These are phyloP conservation scores for Pavlovales sp. DNA, from an alignment of 208 protist genomes.

Conservation along the genomic window DNA sequence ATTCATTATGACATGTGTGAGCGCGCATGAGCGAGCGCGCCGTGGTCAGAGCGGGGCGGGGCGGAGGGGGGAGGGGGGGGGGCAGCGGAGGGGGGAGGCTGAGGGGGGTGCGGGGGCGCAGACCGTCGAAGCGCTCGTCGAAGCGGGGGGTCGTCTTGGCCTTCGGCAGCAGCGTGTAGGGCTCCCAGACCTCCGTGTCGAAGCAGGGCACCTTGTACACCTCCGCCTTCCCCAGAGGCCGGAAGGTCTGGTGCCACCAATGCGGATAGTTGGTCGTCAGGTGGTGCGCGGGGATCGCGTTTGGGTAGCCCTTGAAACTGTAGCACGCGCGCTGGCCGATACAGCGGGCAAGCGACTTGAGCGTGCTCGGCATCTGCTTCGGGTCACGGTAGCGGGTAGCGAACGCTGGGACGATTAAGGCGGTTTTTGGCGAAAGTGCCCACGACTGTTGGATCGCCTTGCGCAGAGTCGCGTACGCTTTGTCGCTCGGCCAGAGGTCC, in stretches of 20 bases:
- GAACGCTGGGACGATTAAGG: neutral
- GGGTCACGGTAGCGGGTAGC: neutral
- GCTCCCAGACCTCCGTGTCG: neutral
- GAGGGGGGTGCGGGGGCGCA: too few species aligned
- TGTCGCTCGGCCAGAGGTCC: conserved; percentile 3
- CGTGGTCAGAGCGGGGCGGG: neutral
- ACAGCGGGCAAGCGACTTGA: neutral
- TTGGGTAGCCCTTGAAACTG: neutral
- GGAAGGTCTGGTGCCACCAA: neutral
- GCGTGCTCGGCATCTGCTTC: neutral
- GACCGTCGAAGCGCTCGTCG: conserved; percentile 13
- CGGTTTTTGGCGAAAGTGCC: too few species aligned
- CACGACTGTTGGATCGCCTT: neutral
- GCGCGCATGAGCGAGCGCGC: neutral
- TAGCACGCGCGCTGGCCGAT: neutral
- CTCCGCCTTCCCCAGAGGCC: too few species aligned
- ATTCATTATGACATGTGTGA: neutral
- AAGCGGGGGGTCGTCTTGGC: neutral
- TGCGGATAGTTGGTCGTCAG: neutral
- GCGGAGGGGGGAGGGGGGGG: too few species aligned
- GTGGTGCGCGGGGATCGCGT: neutral
- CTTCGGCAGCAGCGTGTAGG: neutral
- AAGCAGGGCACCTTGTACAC: conserved; percentile 10
- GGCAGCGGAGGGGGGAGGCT: too few species aligned
- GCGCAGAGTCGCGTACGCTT: neutral